Base-by-base conservation (phyloP, 2,329 filamentous ascomycete species). In the Zelopaecilomyces penicillatus region DNA sequence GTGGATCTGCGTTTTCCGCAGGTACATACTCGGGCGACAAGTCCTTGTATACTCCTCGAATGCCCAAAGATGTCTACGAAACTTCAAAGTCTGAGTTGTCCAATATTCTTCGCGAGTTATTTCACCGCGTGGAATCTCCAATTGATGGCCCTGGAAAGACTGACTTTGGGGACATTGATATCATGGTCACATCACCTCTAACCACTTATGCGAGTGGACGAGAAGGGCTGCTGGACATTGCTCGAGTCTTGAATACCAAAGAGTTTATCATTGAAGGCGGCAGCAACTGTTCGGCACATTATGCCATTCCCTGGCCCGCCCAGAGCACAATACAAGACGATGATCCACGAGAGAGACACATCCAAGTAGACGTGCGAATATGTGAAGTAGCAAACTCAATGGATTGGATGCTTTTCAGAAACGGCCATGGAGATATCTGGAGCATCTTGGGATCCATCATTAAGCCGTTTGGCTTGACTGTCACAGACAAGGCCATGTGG, bases 151-250 rank as follows among this genome's bases (percentile, higher is more conserved):
- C 86, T 0, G 80, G 60, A 1, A 93, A 93, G 61, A 36, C 52
- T 0, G 76, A 80, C 52, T 75, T 79, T 55, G 87, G 87, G 19
- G 87, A 93, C 52, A 66, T 94, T 33, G 87, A 93, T 61, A 70
- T 90, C 47, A 61, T 88, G 2, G 72, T 87, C 2, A 65, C 68
- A 0, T 57, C 59, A 30, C 62, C 65, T 11, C 57, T 52, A 12
- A 41, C 39, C 27, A n/a, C 12, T 9, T 9, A 34, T 9, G 32
- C 32, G 12, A 19, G 19, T 19, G 19, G 19, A 19, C 2, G 19
- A 19, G 19, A 19, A 19, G 19, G 19, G 19, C 32, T 34, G 8
- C 9, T 9, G 32, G 9, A 12, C 12, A 34, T 34, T 12, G 32
- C 9, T 34, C 32, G 32, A 34, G 12, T 34, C 12, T 34, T 34